Evolutionary conservation across 345 rosid genomes (phyloP).

Genomic region (Zanthoxylum bungeanum): DNA sequence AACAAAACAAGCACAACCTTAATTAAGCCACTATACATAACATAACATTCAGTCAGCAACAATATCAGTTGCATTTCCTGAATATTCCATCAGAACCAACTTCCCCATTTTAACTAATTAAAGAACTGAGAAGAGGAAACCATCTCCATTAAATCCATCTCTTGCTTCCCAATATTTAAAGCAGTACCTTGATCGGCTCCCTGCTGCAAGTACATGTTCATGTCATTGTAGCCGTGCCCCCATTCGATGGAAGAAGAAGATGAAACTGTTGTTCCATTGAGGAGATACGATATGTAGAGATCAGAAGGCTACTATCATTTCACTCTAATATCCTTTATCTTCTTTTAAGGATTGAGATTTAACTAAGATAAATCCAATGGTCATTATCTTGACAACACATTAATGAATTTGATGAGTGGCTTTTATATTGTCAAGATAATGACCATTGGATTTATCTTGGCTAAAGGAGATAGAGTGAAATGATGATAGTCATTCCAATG

Average conservation of each 20-base stretch:
- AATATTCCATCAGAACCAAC: neutral
- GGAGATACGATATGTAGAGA: constrained; percentile 49
- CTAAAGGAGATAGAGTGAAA: too few relatives aligned
- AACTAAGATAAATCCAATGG: constrained; percentile 51
- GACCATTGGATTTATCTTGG: too few relatives aligned
- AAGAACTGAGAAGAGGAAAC: constrained; percentile 48
- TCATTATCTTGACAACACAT: too few relatives aligned
- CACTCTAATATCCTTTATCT: too few relatives aligned
- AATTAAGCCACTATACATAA: neutral
- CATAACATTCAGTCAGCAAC: too few relatives aligned
- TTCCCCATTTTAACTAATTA: neutral
- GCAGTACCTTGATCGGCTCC: neutral
- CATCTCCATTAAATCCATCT: constrained; percentile 99
- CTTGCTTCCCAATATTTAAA: constrained; percentile 49
- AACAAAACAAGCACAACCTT: neutral
- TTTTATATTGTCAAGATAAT: too few relatives aligned
- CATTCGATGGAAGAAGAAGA: constrained; percentile 14
- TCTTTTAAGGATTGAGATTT: too few relatives aligned
- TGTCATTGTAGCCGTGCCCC: too few relatives aligned
- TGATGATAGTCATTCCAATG: too few relatives aligned
- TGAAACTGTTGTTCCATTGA: constrained; percentile 50
- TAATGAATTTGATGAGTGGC: too few relatives aligned
- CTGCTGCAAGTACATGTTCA: constrained; percentile 14
- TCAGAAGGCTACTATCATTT: too few relatives aligned
- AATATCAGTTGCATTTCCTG: too few relatives aligned